A percentile compares a stretch with the other conserved stretches of the same genome.
These are phyloP conservation scores for Plantago rigida DNA, from an alignment of 305 asterid genomes.

Conservation along the genomic window DNA sequence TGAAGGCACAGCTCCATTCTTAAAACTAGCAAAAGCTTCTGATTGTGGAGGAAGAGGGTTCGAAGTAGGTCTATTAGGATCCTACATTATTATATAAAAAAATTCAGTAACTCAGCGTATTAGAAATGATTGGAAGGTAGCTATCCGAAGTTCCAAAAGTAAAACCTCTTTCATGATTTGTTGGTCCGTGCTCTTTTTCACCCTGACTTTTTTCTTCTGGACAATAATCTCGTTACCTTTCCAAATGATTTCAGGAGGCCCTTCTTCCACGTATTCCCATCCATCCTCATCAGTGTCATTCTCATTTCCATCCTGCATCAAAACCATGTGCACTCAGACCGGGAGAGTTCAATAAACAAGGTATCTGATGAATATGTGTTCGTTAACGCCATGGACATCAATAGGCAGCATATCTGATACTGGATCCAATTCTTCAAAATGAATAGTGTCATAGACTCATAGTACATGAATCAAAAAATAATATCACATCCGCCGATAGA, in stretches of 20 bases:
- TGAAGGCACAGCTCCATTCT: constrained; percentile 44
- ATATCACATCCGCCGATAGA: too few species aligned
- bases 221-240: constrained; percentile 94
- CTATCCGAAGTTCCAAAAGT: constrained; percentile 11
- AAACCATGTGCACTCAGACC: neutral
- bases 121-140: constrained; percentile 8
- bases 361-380: constrained; percentile 4
- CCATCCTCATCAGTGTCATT: constrained; percentile 50
- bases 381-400: neutral
- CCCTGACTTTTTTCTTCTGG: constrained; percentile 72
- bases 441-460: too few species aligned
- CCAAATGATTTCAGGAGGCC: constrained; percentile 96
- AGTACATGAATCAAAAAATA: neutral
- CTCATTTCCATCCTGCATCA: constrained; percentile 43
- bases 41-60: constrained; percentile 95
- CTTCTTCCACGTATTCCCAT: constrained; percentile 92
- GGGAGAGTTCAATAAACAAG: neutral
- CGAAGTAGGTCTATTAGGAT: constrained; percentile 73
- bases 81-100: constrained; percentile 37
- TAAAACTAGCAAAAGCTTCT: constrained; percentile 58
- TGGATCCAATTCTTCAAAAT: too few species aligned
- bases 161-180: constrained; percentile 45
- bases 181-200: constrained; percentile 49
- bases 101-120: constrained; percentile 1
- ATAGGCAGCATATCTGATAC: too few species aligned